These are phyloP conservation scores for Calophaca sinica DNA, from an alignment of 306 rosid genomes.

Conservation along the genomic window DNA sequence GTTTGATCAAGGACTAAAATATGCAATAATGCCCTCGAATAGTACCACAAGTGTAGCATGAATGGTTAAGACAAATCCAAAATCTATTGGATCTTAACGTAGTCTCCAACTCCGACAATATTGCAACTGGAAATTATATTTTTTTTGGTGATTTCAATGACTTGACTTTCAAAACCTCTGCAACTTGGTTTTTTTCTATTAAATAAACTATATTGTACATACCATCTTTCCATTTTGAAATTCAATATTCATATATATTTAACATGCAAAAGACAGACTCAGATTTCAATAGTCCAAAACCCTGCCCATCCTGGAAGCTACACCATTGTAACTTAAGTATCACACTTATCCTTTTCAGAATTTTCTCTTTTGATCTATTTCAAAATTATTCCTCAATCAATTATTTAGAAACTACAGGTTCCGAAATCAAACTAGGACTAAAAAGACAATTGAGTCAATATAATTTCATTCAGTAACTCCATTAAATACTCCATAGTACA, in stretches of 20 bases:
- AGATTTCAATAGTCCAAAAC: not conserved
- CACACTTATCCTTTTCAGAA: too few relatives aligned
- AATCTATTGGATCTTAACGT: not conserved
- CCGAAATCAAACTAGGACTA: slow-evolving; percentile 2
- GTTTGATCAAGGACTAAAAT: not conserved
- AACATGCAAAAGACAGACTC: not conserved
- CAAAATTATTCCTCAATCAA: not conserved
- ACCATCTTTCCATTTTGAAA: not conserved
- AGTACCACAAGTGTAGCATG: too few relatives aligned
- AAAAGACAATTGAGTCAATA: not conserved
- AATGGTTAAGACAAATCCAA: not conserved
- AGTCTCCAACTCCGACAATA: not conserved
- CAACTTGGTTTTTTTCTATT: not conserved
- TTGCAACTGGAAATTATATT: not conserved
- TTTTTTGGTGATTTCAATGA: not conserved
- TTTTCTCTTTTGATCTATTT: not conserved
- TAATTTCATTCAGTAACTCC: not conserved
- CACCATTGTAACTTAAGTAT: not conserved
- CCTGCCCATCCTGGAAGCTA: not conserved
- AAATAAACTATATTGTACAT: not conserved
- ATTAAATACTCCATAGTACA: not conserved
- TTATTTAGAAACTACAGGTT: not conserved
- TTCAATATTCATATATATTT: not conserved
- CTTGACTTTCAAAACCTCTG: not conserved
- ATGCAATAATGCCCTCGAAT: not conserved